Evolutionary conservation across 352 stramenopile genomes (phyloP).

Genomic region (Pythium insidiosum): DNA sequence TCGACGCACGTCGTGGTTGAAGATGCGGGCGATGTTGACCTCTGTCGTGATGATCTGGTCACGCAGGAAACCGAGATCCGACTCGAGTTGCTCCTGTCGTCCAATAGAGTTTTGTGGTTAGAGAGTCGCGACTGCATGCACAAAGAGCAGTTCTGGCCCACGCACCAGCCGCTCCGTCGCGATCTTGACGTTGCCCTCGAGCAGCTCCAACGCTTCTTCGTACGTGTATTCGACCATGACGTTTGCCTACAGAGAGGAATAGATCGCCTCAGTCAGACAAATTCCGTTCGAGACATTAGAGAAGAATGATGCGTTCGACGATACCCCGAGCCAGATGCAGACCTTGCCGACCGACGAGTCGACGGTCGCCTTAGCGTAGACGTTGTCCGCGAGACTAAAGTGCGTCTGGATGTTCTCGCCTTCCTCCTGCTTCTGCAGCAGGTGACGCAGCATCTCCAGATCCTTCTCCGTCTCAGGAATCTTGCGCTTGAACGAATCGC

Average conservation of each 20-base stretch:
- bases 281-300: background rate
- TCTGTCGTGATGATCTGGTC: slow-evolving; percentile 97
- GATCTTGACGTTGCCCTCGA: slow-evolving; percentile 66
- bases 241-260: slow-evolving; percentile 67
- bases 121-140: too few relatives aligned
- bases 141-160: too few relatives aligned
- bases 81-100: slow-evolving; percentile 59
- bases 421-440: slow-evolving; percentile 74
- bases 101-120: too few relatives aligned
- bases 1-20: slow-evolving; percentile 94
- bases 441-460: slow-evolving; percentile 65
- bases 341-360: slow-evolving; percentile 88
- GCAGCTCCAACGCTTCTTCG: slow-evolving; percentile 90
- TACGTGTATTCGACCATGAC: slow-evolving; percentile 98
- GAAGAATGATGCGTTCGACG: background rate
- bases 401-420: slow-evolving; percentile 79
- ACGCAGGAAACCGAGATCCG: slow-evolving; percentile 91
- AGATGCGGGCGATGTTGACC: slow-evolving; percentile 96
- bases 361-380: slow-evolving; percentile 93
- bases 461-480: slow-evolving; percentile 90
- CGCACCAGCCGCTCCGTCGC: slow-evolving; percentile 67
- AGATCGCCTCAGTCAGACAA: background rate
- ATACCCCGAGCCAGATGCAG: slow-evolving; percentile 94
- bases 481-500: slow-evolving; percentile 84
- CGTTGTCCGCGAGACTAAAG: slow-evolving; percentile 93